Percentiles rank a stretch among this genome's conserved stretches.
phyloP scores from a whole-genome alignment of 2,329 filamentous ascomycete genomes.

The Sclerotinia glacialis region DNA sequence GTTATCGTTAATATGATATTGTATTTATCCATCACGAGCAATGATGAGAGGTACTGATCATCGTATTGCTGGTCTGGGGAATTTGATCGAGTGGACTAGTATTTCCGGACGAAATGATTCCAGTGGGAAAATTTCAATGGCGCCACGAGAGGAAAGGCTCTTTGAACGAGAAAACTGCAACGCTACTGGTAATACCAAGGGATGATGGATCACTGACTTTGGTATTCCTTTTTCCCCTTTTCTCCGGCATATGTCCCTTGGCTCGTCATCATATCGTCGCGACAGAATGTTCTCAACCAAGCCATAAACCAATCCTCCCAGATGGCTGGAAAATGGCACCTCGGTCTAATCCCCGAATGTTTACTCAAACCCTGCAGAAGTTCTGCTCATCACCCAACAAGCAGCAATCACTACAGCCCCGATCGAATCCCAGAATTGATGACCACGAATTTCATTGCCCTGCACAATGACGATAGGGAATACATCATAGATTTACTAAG shows the following conservation, averaged over 20 bases:
- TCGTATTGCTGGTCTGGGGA: conserved; percentile 46
- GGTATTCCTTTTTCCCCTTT: conserved; percentile 36
- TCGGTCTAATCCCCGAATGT: background rate
- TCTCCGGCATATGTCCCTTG: accelerated
- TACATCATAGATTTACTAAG: background rate
- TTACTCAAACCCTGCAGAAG: background rate
- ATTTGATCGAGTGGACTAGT: conserved; percentile 38
- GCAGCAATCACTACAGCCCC: background rate
- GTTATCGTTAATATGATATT: background rate
- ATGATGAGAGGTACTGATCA: conserved; percentile 58
- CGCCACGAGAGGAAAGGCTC: conserved; percentile 48
- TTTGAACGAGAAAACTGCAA: conserved; percentile 51
- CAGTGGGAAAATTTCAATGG: conserved; percentile 38
- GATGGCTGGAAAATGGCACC: background rate
- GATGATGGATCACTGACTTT: conserved; percentile 53
- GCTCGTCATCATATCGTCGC: background rate
- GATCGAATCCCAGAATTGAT: background rate
- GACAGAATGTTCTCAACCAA: background rate
- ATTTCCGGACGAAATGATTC: conserved; percentile 28
- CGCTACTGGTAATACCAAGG: conserved; percentile 50
- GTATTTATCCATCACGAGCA: conserved; percentile 42
- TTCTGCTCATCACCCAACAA: background rate
- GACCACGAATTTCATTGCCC: background rate
- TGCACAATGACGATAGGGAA: background rate
- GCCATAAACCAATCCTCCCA: background rate